Evolutionary conservation across 495 filamentous ascomycete species (phyloP), one percentile per base, ranked within the genome.

Genomic region (Aspergillus taichungensis): DNA sequence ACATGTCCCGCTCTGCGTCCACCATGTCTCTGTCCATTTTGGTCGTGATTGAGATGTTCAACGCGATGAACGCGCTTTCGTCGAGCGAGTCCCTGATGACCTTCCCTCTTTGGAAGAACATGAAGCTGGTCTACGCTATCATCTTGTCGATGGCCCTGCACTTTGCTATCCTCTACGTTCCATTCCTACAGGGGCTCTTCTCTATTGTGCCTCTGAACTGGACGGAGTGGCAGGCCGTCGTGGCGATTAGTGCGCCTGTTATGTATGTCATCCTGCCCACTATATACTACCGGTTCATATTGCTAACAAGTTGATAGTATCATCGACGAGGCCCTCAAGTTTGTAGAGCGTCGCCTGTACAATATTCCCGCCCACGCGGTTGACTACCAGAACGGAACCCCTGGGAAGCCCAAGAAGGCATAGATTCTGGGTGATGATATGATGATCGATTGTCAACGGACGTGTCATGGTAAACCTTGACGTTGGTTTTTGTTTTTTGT

Each of bases 21-120:
- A 99, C 94, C 5, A 79, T 97, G 29, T 95, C 88, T 12, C 78
- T 99, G 31, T 94, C 77, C 18, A 85, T 85, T 59, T 77, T 99
- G 24, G 94, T 99, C 28, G 88, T 95, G 49, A 97, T 99, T 59
- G 94, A 99, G 74, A 99, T 99, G 94, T 73, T 99, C 53, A 99
- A 99, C 67, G 94, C 94, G 46, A 95, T 99, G 87, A 99, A 99
- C 62, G 92, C 92, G 1, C 77, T 99, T 11, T 95, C 89, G 11
- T 94, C 87, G 7, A 91, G 86, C 66, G 94, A 97, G 65, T 94
- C 87, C 5, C 82, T 99, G 3, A 67, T 99, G 29, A 96, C 92
- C 8, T 80, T 97, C 50, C 89, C 88, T 12, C 69, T 99, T 24
- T 94, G 88, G 90, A 78, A 92, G 57, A 99, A 99, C 68, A 88